Evolutionary conservation across 2,329 filamentous ascomycete genomes (phyloP).

Genomic region (Penicillium sp.): DNA sequence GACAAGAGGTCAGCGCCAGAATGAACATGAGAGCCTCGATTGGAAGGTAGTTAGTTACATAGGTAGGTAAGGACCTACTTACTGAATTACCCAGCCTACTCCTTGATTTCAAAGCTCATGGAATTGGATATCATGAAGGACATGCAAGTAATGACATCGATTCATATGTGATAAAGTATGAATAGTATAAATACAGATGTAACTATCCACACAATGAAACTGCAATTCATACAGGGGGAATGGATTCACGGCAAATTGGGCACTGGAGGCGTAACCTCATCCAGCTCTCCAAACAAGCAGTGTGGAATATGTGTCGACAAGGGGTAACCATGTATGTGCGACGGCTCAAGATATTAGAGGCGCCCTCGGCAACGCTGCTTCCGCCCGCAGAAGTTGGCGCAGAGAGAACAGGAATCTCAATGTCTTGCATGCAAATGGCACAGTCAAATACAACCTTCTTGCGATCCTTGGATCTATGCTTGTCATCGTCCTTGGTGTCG

Average conservation of each 20-base stretch:
- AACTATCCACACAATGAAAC: conserved; percentile 13
- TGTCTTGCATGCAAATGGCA: conserved; percentile 89
- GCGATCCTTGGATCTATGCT: conserved; percentile 50
- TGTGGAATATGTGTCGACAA: conserved; percentile 95
- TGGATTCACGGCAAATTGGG: conserved; percentile 88
- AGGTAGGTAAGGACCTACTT: too few species aligned
- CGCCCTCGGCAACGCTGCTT: conserved; percentile 50
- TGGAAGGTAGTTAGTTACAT: too few species aligned
- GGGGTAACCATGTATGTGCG: conserved; percentile 96
- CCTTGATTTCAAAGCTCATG: neutral
- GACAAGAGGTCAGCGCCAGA: neutral
- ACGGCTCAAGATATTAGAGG: conserved; percentile 73
- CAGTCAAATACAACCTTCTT: conserved; percentile 78
- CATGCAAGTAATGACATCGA: neutral
- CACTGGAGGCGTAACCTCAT: conserved; percentile 93
- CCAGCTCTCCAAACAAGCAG: conserved; percentile 89
- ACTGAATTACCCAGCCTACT: neutral
- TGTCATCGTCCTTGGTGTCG: conserved; percentile 51
- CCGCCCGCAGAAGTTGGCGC: conserved; percentile 57
- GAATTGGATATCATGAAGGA: neutral
- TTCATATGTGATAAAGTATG: neutral
- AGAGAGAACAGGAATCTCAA: conserved; percentile 82
- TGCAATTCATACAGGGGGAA: conserved; percentile 74
- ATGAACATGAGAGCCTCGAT: neutral
- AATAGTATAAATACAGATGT: conserved; percentile 7